Base-by-base conservation (phyloP, 306 rosid genomes). In the Quercus variabilis region DNA sequence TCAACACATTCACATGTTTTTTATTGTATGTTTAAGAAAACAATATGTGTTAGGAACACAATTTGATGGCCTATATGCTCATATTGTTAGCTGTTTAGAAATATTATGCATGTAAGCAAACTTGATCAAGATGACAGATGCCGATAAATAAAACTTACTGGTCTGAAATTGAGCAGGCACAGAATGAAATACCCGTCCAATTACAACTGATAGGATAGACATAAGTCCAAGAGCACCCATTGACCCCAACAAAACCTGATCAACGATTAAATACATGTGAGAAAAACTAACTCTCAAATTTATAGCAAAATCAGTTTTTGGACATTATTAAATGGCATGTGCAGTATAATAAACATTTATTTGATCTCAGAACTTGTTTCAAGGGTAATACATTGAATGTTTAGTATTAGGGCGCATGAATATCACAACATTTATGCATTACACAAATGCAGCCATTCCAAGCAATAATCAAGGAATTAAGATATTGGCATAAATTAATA, bases 131-230 rank as follows among this genome's bases (percentile, higher is more conserved):
- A 74, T 51, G 77, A 78, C 49, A 83, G 80, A 78, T 52, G 58
- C 60, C 30, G 81, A 65, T 31, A 55, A 41, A 58, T 60, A 67
- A 59, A 56, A 83, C 98, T 93, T 91, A 95, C 99, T 95, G 81
- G 99, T 95, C 85, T 95, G 97, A 78, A 95, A 93, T 70, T 91
- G 99, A 80, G 99, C 99, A 74, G 99, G 99, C 69, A 95, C 98
- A 58, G 98, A 89, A 60, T 93, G 93, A 83, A 95, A 95, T 79
- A 95, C 78, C 54, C 88, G 88, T 23, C 99, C 99, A 72, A 95
- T 95, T 74, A 90, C 86, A 81, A 93, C 98, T 18, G 99, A 95
- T 33, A 95, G 90, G 64, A 91, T 35, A 38, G 97, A 84, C 98
- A 95, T 93, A 65, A 95, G 98, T 14, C 92, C 88, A 74, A 93